Conservation (phyloP, 2,329 filamentous ascomycete genomes). For the Botryosphaeria dothidea region DNA sequence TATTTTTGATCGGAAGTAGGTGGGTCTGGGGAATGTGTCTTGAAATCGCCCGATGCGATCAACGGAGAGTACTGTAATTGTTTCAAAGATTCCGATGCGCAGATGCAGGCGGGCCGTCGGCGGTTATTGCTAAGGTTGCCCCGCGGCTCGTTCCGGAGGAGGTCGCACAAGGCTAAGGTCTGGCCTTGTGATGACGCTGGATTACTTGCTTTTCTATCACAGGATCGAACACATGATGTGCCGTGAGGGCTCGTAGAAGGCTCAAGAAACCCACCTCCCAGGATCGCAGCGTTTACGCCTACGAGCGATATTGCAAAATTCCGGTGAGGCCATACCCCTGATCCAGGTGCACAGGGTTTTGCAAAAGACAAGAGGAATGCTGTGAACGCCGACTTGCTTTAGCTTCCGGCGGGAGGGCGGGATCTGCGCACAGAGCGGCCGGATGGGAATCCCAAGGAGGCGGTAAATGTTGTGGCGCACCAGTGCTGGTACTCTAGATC, state of each 20-base stretch:
- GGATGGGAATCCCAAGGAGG: background rate
- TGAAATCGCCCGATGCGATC: background rate
- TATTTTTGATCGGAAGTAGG: background rate
- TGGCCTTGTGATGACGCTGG: background rate
- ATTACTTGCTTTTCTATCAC: background rate
- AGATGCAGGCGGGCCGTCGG: background rate
- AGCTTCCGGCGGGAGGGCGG: background rate
- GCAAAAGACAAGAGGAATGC: background rate
- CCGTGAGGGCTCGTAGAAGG: background rate
- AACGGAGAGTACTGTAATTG: background rate
- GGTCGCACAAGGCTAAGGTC: background rate
- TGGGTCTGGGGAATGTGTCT: background rate
- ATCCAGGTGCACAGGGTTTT: background rate
- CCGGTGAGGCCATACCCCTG: background rate
- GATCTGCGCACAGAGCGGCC: background rate
- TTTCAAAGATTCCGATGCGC: constrained; percentile 8
- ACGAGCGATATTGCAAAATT: background rate
- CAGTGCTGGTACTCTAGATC: background rate
- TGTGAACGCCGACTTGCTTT: background rate
- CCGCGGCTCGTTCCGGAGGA: background rate
- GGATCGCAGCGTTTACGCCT: background rate
- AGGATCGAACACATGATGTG: background rate
- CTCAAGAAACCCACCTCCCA: background rate
- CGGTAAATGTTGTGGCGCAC: background rate
- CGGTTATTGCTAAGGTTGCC: background rate